These are phyloP conservation scores for Rutstroemia sp. DNA, from an alignment of 2,329 filamentous ascomycete species.

Conservation along the genomic window DNA sequence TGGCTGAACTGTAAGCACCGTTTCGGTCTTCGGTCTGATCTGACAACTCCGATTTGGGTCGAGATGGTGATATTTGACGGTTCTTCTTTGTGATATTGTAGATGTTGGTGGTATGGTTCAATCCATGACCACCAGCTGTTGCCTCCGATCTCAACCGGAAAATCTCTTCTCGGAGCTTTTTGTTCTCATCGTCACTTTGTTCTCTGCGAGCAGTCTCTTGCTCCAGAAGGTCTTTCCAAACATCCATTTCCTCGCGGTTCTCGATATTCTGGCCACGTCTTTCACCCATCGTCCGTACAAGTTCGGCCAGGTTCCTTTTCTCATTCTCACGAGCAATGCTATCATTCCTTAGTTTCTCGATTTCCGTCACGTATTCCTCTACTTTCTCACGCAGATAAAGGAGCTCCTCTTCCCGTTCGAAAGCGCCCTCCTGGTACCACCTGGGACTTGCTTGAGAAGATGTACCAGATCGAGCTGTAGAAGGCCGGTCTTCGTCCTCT, in stretches of 20 bases:
- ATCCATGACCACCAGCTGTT: conserved; percentile 26
- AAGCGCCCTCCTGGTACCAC: conserved; percentile 48
- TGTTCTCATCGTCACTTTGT: conserved; percentile 84
- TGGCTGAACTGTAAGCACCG: conserved; percentile 49
- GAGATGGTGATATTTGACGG: conserved; percentile 36
- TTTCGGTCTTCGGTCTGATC: conserved; percentile 39
- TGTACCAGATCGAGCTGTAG: conserved; percentile 50
- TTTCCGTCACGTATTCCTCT: conserved; percentile 74
- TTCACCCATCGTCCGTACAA: conserved; percentile 60
- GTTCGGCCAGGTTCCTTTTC: conserved; percentile 77
- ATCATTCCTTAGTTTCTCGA: conserved; percentile 75
- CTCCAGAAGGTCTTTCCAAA: conserved; percentile 92
- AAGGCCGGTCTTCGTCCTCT: conserved; percentile 54
- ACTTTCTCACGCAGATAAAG: conserved; percentile 77
- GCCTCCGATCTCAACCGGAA: conserved; percentile 61
- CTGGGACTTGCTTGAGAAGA: conserved; percentile 48
- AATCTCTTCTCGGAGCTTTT: conserved; percentile 74
- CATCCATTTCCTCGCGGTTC: conserved; percentile 61
- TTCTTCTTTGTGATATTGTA: conserved; percentile 54
- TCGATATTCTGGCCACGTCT: conserved; percentile 38
- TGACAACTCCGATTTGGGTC: conserved; percentile 42
- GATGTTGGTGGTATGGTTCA: conserved; percentile 57
- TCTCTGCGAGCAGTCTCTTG: conserved; percentile 85
- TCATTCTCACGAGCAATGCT: conserved; percentile 73
- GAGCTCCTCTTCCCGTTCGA: conserved; percentile 78